Evolutionary conservation across 116 monocot genomes (phyloP).

Genomic region (Phalaenopsis hybrid): DNA sequence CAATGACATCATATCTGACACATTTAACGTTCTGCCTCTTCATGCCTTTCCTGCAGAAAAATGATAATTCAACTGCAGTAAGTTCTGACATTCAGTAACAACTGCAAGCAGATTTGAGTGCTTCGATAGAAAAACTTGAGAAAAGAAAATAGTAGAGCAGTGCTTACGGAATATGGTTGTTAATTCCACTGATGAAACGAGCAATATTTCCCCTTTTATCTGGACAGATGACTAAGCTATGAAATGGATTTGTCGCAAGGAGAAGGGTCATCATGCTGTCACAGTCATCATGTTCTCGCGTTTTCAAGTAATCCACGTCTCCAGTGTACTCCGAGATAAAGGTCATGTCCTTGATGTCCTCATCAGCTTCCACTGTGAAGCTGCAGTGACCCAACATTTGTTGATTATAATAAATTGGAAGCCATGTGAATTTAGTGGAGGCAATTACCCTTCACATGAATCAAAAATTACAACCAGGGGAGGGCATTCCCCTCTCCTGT

Average conservation of each 20-base stretch:
- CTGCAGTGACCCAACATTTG: constrained; percentile 28
- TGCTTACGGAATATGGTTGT: constrained; percentile 72
- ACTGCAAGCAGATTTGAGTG: constrained; percentile 51
- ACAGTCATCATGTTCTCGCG: constrained; percentile 73
- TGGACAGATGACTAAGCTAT: constrained; percentile 68
- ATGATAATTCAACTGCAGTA: constrained; percentile 8
- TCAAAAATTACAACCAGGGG: constrained; percentile 74
- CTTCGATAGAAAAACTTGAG: constrained; percentile 9
- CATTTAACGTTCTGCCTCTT: constrained; percentile 89
- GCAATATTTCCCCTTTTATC: constrained; percentile 87
- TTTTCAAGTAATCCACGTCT: constrained; percentile 71
- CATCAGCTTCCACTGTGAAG: constrained; percentile 81
- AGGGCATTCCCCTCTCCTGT: constrained; percentile 77
- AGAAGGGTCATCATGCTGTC: constrained; percentile 96
- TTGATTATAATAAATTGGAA: neutral
- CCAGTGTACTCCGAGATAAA: constrained; percentile 71
- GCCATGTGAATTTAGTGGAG: neutral
- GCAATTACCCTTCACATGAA: constrained; percentile 62
- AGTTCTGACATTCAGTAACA: constrained; percentile 13
- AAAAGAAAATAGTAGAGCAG: neutral
- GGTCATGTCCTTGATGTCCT: constrained; percentile 69
- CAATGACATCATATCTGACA: constrained; percentile 75
- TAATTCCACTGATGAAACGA: constrained; percentile 88
- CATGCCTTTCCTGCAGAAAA: constrained; percentile 61
- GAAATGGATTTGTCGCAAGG: constrained; percentile 35